Evolutionary conservation across 1,139 yeast species (phyloP), one percentile per base, ranked within the genome.

Genomic region (Yamadazyma atmosphaerica): DNA sequence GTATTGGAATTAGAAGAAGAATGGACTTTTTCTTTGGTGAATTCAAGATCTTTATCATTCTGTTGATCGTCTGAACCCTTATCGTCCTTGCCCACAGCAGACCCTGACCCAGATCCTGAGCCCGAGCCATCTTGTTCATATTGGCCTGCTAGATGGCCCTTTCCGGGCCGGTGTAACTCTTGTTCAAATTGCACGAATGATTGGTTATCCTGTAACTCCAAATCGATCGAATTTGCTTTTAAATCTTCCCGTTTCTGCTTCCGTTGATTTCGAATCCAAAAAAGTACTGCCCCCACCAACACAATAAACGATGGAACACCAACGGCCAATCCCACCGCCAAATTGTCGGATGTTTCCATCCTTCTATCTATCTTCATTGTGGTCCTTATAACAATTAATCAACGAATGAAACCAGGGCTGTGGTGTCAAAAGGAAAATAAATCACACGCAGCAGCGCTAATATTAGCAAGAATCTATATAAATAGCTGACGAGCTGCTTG

Each of bases 251-350:
- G 46, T 22, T 47, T 49, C 44, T 65, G 72, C 33, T 58, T 55
- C 32, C 62, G 56, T 33, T 63, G 62, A 46, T 63, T 65, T 32
- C 68, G 51, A 33, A 51, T 41, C 63, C 67, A 66, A 24, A 63
- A 49, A 12, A 54, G 34, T 5, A 53, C 42, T 17, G 55, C 47
- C 12, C 51, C 47, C 13, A 58, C 44, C 6, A 68, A 35, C 18
- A 68, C 56, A 12, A 66, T 29, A 33, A 61, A 54, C 26, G 68
- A 55, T 2, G 76, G 75, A 25, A 68, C 50, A 6, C 77, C 76
- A 24, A 72, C 67, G 13, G 74, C 71, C 34, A 71, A 55, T 3
- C 76, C 76, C 13, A 71, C 74, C 10, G 75, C 56, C 37, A 60
- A 46, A 11, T 56, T 50, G 40, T 58, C 49, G 11, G 54, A 43